Percentiles rank a stretch among this genome's conserved stretches.
phyloP scores from a whole-genome alignment of 1,139 yeast species.

The Yamadazyma spencermartinsiae region DNA sequence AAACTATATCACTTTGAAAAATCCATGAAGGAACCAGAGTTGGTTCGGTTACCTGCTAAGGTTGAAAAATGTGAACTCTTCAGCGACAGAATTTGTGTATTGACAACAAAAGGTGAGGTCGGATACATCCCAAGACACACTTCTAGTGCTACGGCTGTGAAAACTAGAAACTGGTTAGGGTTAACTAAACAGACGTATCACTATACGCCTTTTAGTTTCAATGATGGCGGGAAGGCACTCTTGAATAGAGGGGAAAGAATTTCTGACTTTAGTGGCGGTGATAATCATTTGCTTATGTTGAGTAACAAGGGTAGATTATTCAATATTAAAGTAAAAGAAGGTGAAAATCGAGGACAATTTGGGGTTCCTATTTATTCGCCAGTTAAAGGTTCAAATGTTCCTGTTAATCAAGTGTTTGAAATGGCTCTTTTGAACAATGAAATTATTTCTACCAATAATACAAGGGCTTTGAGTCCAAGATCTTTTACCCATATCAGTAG shows the following conservation, averaged over 20 bases:
- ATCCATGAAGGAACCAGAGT: slow-evolving; percentile 27
- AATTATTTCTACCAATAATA: slow-evolving; percentile 19
- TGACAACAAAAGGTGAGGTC: slow-evolving; percentile 55
- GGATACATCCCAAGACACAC: slow-evolving; percentile 47
- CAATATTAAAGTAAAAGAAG: slow-evolving; percentile 57
- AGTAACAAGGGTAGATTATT: slow-evolving; percentile 65
- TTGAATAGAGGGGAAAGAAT: slow-evolving; percentile 48
- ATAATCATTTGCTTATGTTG: slow-evolving; percentile 63
- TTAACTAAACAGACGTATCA: slow-evolving; percentile 8
- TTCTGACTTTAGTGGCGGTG: slow-evolving; percentile 58
- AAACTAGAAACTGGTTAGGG: slow-evolving; percentile 22
- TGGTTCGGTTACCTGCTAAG: slow-evolving; percentile 37
- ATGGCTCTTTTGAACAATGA: slow-evolving; percentile 40
- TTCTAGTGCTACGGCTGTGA: slow-evolving; percentile 1
- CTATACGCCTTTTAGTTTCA: slow-evolving; percentile 6
- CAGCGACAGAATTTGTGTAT: slow-evolving; percentile 57
- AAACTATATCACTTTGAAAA: slow-evolving; percentile 65
- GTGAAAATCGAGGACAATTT: slow-evolving; percentile 68
- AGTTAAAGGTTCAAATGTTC: slow-evolving; percentile 34
- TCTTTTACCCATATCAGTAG: slow-evolving; percentile 60
- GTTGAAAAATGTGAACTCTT: slow-evolving; percentile 57
- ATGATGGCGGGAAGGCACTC: slow-evolving; percentile 6
- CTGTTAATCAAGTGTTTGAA: slow-evolving; percentile 32
- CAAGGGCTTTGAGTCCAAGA: slow-evolving; percentile 38
- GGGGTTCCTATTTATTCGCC: slow-evolving; percentile 78